Percentiles rank a stretch among this genome's conserved stretches.
phyloP scores from a whole-genome alignment of 208 protist species.

The Crithidia mellificae region DNA sequence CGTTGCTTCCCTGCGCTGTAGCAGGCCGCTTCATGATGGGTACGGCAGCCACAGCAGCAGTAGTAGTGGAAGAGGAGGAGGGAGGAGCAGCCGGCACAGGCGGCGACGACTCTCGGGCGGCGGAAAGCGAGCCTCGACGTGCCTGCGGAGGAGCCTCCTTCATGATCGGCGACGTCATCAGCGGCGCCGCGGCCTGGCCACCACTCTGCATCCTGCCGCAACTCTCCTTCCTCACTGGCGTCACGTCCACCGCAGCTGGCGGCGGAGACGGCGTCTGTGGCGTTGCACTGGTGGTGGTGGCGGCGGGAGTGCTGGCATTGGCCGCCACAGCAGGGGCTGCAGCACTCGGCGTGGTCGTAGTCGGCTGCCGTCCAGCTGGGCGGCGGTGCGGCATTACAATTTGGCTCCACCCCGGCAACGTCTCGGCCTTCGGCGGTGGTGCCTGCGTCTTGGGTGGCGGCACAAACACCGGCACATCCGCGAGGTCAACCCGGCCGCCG shows the following conservation, averaged over 20 bases:
- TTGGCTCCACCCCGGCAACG: constrained; percentile 21
- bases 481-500: constrained; percentile 5
- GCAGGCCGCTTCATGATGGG: constrained; percentile 1
- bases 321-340: neutral
- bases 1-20: neutral
- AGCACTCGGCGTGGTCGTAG: neutral
- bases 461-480: constrained; percentile 2
- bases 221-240: too few species aligned
- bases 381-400: constrained; percentile 27
- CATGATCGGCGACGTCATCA: neutral
- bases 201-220: too few species aligned
- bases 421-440: constrained; percentile 18
- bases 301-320: neutral
- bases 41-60: neutral
- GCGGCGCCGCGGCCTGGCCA: too few species aligned
- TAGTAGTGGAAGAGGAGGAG: neutral
- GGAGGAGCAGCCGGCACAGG: neutral
- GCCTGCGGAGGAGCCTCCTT: constrained; percentile 14
- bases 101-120: neutral
- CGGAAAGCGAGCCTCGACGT: neutral
- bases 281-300: neutral
- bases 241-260: too few species aligned
- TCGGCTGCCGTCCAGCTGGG: neutral
- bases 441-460: constrained; percentile 1
- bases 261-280: neutral